phyloP scores from a whole-genome alignment of 2,329 filamentous ascomycete genomes.

The Fusarium scirpi region DNA sequence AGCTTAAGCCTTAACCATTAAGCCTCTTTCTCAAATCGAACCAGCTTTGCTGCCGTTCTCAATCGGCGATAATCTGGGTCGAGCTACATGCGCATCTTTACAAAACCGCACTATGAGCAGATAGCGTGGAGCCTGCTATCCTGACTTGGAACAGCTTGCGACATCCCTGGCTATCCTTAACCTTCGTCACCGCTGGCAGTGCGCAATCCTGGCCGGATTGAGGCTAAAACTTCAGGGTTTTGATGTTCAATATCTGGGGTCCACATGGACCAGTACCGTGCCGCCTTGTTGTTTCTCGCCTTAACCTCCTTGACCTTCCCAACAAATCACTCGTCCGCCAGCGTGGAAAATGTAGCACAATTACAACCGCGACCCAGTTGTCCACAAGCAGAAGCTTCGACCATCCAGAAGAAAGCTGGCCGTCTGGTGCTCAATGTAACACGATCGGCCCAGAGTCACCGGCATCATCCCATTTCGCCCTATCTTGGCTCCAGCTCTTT shows the following conservation, averaged over 20 bases:
- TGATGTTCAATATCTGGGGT: conserved; percentile 5
- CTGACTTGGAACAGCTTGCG: conserved; percentile 42
- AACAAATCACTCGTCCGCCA: conserved; percentile 12
- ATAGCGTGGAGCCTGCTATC: conserved; percentile 41
- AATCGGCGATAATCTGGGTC: conserved; percentile 12
- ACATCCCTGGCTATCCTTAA: conserved; percentile 28
- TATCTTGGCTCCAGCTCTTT: conserved; percentile 35
- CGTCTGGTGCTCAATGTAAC: conserved; percentile 29
- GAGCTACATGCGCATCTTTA: conserved; percentile 22
- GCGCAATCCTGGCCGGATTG: conserved; percentile 19
- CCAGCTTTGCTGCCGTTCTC: background rate
- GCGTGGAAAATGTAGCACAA: conserved; percentile 6
- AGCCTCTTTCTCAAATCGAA: conserved; percentile 30
- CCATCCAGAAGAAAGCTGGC: conserved; percentile 2
- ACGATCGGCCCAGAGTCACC: conserved; percentile 38
- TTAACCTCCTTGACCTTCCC: background rate
- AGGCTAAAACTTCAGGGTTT: conserved; percentile 32
- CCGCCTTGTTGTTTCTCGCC: conserved; percentile 21
- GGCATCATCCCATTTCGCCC: conserved; percentile 29
- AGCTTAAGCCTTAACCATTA: conserved; percentile 19
- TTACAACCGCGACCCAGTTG: conserved; percentile 13
- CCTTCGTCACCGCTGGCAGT: conserved; percentile 34
- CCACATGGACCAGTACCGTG: conserved; percentile 19
- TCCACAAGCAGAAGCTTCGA: conserved; percentile 25
- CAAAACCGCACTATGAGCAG: conserved; percentile 32